Base-by-base conservation (phyloP, 805 yeast species). In the Zygotorulaspora danielsina region DNA sequence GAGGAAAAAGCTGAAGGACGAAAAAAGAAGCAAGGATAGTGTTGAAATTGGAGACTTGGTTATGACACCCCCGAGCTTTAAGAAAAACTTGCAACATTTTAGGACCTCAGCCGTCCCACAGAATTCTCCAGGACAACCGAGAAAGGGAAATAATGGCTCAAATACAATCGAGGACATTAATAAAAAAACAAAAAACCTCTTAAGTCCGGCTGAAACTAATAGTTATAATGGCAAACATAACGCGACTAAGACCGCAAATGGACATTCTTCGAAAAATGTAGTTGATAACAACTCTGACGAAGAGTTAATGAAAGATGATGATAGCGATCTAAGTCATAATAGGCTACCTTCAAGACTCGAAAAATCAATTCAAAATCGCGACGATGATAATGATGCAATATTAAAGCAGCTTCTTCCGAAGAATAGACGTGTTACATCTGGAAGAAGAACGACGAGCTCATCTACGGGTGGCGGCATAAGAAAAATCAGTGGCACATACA, bases 81-180 rank as follows among this genome's bases (percentile, higher is more conserved):
- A 55, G 61, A 55, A 43, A 50, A 35, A 55, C 64, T 6, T 58
- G 53, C 30, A 48, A 51, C 18, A 54, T 60, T 47, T 66, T 60
- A 52, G 50, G 53, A 27, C 47, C 3, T 36, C 48, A n/a, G 61
- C 65, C 3, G 88, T 93, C 13, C 98, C 97, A 4, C 75, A 76
- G 49, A 86, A 86, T 36, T 86, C 96, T 2, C 98, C 98, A 0
- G 98, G 97, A 2, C 98, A 93, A 64, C 98, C 98, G 28, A 76
- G 97, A 56, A 90, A 90, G 41, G 60, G 68, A 6, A 52, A 53
- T n/a, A 55, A 42, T 32, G 66, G 57, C 21, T 49, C 49, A 41
- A 63, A 52, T 19, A 53, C 57, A 50, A 52, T 65, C 60, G 65
- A 63, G 52, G 59, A 53, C 63, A 62, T 50, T 41, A 43, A 38